Percentiles rank a stretch among this genome's conserved stretches.
Evolutionary conservation across 1,284 basidiomycete genomes (phyloP).

Genomic region (Marasmius fiardii): DNA sequence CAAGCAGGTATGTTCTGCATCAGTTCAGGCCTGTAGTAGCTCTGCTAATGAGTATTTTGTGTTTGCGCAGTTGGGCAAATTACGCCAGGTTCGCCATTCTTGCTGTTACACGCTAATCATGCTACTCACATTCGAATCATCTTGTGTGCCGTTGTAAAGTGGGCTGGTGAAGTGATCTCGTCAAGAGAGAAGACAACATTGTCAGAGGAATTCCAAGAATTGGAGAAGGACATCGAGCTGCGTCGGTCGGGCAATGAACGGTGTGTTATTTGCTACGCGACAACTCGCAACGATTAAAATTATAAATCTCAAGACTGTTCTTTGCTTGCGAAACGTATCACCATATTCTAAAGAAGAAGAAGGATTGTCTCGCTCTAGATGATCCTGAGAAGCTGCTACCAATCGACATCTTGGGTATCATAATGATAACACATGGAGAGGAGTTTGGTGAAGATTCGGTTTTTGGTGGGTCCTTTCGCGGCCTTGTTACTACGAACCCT

Average conservation of each 20-base stretch:
- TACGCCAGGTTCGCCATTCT: constrained; percentile 47
- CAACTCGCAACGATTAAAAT: not conserved
- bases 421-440: constrained; percentile 85
- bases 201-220: constrained; percentile 61
- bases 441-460: constrained; percentile 75
- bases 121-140: constrained; percentile 28
- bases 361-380: constrained; percentile 51
- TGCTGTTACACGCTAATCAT: not conserved
- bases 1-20: constrained; percentile 42
- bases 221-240: constrained; percentile 70
- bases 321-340: constrained; percentile 60
- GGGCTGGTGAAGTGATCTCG: constrained; percentile 76
- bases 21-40: not conserved
- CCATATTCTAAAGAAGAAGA: constrained; percentile 64
- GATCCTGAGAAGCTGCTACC: constrained; percentile 65
- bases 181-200: constrained; percentile 65
- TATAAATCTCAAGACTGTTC: constrained; percentile 45
- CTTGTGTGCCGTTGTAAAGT: constrained; percentile 33
- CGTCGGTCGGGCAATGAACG: constrained; percentile 58
- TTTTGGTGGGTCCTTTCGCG: constrained; percentile 56
- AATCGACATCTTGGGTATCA: constrained; percentile 76
- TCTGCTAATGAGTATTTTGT: not conserved
- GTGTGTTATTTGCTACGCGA: constrained; percentile 35
- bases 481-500: not conserved
- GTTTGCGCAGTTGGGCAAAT: constrained; percentile 52